Evolutionary conservation across 768 basidiomycete genomes (phyloP).

Genomic region (Mrakia frigida): DNA sequence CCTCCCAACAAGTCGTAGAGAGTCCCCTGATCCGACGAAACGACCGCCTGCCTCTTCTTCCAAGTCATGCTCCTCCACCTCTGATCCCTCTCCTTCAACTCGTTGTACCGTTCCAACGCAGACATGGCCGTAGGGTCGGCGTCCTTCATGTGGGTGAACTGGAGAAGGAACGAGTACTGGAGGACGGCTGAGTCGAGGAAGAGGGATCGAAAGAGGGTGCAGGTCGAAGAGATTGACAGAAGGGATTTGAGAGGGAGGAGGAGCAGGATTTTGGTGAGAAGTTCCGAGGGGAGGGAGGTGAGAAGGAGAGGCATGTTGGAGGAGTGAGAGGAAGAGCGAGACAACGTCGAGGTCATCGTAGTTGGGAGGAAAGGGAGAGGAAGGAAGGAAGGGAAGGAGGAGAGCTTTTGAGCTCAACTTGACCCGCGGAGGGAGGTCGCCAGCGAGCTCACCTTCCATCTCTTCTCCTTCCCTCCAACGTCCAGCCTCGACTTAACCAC

Average conservation of each 20-base stretch:
- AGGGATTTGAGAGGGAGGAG: constrained; percentile 14
- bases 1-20: constrained; percentile 31
- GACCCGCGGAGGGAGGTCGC: neutral
- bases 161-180: constrained; percentile 26
- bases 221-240: constrained; percentile 4
- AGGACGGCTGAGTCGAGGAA: constrained; percentile 20
- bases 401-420: neutral
- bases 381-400: neutral
- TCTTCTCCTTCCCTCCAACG: neutral
- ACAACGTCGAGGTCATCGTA: neutral
- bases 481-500: neutral
- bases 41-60: constrained; percentile 27
- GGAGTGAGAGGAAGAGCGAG: neutral
- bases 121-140: neutral
- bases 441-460: constrained; percentile 5
- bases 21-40: neutral
- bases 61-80: constrained; percentile 21
- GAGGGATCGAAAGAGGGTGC: constrained; percentile 15
- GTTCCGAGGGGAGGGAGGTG: constrained; percentile 17
- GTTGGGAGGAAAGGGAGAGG: neutral
- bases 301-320: neutral
- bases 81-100: constrained; percentile 20
- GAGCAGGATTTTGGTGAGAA: constrained; percentile 27
- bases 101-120: constrained; percentile 2
- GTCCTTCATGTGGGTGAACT: constrained; percentile 22